Evolutionary conservation across 2,329 filamentous ascomycete species (phyloP).

Genomic region (Akanthomyces uredinophilus): DNA sequence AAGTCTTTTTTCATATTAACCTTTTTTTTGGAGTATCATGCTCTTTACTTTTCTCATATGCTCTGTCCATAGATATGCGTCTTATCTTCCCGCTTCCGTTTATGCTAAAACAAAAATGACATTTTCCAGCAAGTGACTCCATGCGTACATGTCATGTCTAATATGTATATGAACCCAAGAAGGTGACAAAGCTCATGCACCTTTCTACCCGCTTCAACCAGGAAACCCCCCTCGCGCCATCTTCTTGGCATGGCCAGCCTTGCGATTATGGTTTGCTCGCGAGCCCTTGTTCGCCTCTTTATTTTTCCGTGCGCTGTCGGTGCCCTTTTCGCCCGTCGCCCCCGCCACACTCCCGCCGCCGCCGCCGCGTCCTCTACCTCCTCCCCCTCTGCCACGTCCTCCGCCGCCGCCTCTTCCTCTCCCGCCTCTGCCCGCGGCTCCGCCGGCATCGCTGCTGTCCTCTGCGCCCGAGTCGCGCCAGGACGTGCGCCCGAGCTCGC

Average conservation of each 20-base stretch:
- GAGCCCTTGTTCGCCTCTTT: constrained; percentile 83
- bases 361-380: constrained; percentile 43
- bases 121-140: not conserved
- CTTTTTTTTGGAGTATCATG: not conserved
- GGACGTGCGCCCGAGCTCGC: constrained; percentile 57
- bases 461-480: constrained; percentile 59
- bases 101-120: not conserved
- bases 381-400: constrained; percentile 41
- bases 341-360: constrained; percentile 58
- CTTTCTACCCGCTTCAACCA: not conserved
- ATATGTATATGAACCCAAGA: not conserved
- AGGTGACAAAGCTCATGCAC: not conserved
- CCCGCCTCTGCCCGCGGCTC: constrained; percentile 34
- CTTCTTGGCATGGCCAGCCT: constrained; percentile 63
- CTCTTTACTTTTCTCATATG: not conserved
- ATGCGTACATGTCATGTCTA: not conserved
- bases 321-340: constrained; percentile 62
- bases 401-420: constrained; percentile 42
- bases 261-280: constrained; percentile 79
- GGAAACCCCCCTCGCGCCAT: constrained; percentile 50
- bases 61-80: not conserved
- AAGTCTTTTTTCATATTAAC: not conserved
- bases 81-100: not conserved
- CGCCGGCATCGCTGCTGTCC: constrained; percentile 48
- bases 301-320: constrained; percentile 62